These are phyloP conservation scores for Smittium mucronatum DNA, from an alignment of 371 early-diverging fungal genomes.

Conservation along the genomic window DNA sequence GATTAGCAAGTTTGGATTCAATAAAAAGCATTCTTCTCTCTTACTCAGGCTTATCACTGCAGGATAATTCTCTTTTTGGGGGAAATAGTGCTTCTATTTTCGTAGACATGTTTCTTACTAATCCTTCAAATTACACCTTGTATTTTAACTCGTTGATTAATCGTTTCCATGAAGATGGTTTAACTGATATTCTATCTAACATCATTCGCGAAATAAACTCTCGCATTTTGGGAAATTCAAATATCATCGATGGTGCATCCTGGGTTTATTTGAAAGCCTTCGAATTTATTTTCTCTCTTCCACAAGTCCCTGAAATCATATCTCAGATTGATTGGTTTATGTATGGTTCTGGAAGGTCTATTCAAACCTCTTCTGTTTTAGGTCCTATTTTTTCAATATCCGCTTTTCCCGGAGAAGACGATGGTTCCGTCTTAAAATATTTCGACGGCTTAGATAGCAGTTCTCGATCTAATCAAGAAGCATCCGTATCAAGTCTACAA, in stretches of 20 bases:
- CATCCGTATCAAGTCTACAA: conserved; percentile 51
- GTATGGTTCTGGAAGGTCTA: conserved; percentile 16
- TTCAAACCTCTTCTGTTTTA: conserved; percentile 30
- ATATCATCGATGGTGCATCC: not conserved
- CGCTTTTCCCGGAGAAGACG: conserved; percentile 21
- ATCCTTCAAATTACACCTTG: conserved; percentile 4
- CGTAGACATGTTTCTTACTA: conserved; percentile 22
- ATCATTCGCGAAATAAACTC: conserved; percentile 19
- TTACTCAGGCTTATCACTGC: conserved; percentile 49
- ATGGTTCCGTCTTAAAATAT: conserved; percentile 32
- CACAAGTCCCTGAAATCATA: not conserved
- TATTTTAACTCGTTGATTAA: conserved; percentile 12
- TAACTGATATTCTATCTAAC: conserved; percentile 24
- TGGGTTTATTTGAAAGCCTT: conserved; percentile 5
- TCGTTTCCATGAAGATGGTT: conserved; percentile 21
- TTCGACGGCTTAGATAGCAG: conserved; percentile 44
- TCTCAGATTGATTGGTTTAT: conserved; percentile 7
- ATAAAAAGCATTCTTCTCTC: conserved; percentile 47
- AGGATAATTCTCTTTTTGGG: conserved; percentile 19
- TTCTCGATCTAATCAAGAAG: conserved; percentile 40
- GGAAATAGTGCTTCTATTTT: conserved; percentile 23
- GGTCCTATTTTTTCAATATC: conserved; percentile 31
- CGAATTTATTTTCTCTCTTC: not conserved
- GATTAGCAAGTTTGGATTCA: conserved; percentile 43
- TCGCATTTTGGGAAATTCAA: conserved; percentile 6